Evolutionary conservation across 768 basidiomycete species (phyloP), one percentile per base, ranked within the genome.

Genomic region (Xerocomellus chrysenteron): DNA sequence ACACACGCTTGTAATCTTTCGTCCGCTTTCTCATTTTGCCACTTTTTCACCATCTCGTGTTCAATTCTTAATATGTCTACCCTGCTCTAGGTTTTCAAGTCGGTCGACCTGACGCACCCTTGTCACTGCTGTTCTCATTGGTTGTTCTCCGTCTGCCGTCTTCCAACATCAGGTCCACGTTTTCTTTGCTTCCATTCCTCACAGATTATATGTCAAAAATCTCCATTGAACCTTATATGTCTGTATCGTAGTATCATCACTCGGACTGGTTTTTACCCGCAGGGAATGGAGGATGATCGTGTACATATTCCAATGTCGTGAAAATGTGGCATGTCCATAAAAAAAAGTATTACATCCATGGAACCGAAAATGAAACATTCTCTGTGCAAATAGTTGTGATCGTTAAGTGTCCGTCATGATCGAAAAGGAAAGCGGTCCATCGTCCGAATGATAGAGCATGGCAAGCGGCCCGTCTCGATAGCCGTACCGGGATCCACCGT

Each of bases 171-270:
- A 16, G 28, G 21, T 37, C 19, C 48, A 37, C 39, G 8, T 37
- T 39, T 32, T 13, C 16, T 19, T 40, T 65, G 39, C 56, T 57
- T 40, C 50, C 51, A 57, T 56, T 53, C 58, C 55, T 52, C 57
- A 45, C 46, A 48, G 19, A 39, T 50, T 55, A 69, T 70, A 69
- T 64, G 68, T 55, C 61, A 63, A 66, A 67, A 68, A 68, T 70
- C 54, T 64, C 53, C 46, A 35, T 52, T 42, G 48, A 54, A 48
- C n/a, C 24, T 58, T 61, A 62, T 64, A 61, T 63, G 57, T 68
- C 35, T 72, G 70, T 72, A 72, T 55, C 59, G 55, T 73, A 73
- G 60, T 56, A 43, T 61, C 61, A 49, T 50, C 52, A 36, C 47
- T 42, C 36, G 65, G 61, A 67, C 59, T 47, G 43, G 47, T 55